Base-by-base conservation (phyloP, 495 filamentous ascomycete species). In the Hyaloscypha variabilis region DNA sequence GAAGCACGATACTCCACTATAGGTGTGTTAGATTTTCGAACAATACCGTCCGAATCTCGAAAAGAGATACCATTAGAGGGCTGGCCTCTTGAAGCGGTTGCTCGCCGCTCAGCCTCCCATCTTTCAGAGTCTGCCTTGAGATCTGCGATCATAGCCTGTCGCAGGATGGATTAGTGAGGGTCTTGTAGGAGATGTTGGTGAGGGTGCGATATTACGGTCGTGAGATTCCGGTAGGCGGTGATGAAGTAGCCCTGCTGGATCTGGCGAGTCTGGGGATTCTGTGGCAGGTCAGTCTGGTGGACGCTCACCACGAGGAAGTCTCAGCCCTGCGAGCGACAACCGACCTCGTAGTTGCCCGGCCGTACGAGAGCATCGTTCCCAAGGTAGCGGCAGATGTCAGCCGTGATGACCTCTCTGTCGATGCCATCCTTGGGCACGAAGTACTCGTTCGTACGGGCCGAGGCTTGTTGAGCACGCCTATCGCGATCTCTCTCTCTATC, bases 311-410 rank as follows among this genome's bases (percentile, higher is more conserved):
- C 26, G 23, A 21, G 11, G 39, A 6, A n/a, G 19, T 26, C 23
- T 30, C 29, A 23, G 54, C 26, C 21, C 13, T 23, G 58, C 25
- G 5, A 39, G 58, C 25, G 5, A 39, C 69, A 68, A 77, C 86
- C 73, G 80, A 93, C 92, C 86, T 91, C 85, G 78, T 93, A 91
- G 66, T 80, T 85, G 75, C 91, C 92, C 64, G 93, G 93, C 75
- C 90, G 88, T 70, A 95, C 92, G 69, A 93, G 85, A 34, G 93
- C 93, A 83, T 97, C 93, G 73, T 91, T 91, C 69, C 93, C 93
- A 64, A 97, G 87, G 74, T 95, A 97, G 75, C 92, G 90, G 82
- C 93, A 96, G 66, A 97, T 94, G 79, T 97, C 93, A 74, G 93
- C 90, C 73, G 92, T 91, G 78, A 97, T 95, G 72, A 97, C 93